Conservation (phyloP, 129 eudicot genomes). For the Saposhnikovia divaricata region DNA sequence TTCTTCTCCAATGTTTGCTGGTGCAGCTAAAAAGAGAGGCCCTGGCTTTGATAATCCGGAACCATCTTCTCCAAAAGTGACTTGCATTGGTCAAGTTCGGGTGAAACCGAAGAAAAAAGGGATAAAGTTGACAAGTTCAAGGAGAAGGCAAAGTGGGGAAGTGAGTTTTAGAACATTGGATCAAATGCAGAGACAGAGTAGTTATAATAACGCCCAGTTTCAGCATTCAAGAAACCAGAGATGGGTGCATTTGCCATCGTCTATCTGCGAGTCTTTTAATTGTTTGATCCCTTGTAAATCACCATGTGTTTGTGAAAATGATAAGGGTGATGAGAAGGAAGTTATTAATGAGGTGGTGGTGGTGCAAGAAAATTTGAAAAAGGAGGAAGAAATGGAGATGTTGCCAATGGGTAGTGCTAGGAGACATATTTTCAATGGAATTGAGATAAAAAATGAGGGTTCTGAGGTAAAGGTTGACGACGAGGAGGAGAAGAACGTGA, state of each 20-base stretch:
- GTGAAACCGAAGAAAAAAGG: conserved; percentile 73
- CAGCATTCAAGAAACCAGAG: conserved; percentile 49
- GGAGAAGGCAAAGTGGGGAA: conserved; percentile 48
- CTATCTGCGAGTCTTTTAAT: conserved; percentile 71
- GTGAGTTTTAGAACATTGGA: conserved; percentile 59
- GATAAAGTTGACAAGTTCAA: conserved; percentile 37
- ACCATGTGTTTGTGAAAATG: conserved; percentile 34
- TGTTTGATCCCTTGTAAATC: conserved; percentile 68
- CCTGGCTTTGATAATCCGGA: conserved; percentile 70
- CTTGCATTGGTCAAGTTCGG: conserved; percentile 97
- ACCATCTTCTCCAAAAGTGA: conserved; percentile 95
- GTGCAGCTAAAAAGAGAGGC: conserved; percentile 47
- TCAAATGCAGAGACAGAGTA: conserved; percentile 19
- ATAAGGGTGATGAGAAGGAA: conserved; percentile 19
- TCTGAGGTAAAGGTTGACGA: conserved; percentile 23
- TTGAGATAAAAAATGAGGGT: conserved; percentile 49
- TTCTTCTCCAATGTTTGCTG: conserved; percentile 60
- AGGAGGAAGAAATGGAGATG: conserved; percentile 12
- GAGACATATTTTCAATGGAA: conserved; percentile 77
- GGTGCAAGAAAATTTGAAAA: conserved; percentile 20
- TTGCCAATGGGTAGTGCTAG: conserved; percentile 41
- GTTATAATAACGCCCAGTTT: conserved; percentile 17
- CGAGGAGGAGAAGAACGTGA: conserved; percentile 23
- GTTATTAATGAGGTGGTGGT: conserved; percentile 17
- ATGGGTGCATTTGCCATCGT: conserved; percentile 88